These are phyloP conservation scores for Colletotrichum eleusines DNA, from an alignment of 2,329 filamentous ascomycete genomes.

Conservation along the genomic window DNA sequence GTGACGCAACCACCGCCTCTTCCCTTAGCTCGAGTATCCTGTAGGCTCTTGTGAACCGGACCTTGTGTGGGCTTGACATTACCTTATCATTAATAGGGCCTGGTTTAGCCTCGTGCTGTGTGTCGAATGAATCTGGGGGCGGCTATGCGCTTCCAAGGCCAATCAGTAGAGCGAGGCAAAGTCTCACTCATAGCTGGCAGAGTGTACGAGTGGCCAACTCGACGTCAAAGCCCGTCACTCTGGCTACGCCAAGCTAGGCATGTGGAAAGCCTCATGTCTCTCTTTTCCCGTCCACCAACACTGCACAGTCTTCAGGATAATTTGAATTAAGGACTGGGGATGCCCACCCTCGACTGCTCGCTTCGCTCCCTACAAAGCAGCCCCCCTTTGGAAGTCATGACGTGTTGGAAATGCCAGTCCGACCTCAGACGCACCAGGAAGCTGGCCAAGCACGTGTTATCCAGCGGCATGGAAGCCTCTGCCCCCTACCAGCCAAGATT, in stretches of 20 bases:
- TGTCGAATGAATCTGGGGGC: constrained; percentile 6
- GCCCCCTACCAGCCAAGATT: background rate
- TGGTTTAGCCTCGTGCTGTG: background rate
- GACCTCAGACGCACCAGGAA: background rate
- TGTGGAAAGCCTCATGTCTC: constrained; percentile 20
- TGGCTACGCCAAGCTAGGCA: background rate
- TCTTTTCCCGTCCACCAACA: background rate
- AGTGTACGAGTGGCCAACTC: background rate
- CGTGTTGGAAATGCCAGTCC: constrained; percentile 22
- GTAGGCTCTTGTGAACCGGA: background rate
- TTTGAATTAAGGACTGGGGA: constrained; percentile 18
- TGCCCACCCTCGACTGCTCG: background rate
- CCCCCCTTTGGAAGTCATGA: constrained; percentile 32
- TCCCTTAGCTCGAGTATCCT: background rate
- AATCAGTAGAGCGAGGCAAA: constrained; percentile 12
- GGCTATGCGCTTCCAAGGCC: constrained; percentile 35
- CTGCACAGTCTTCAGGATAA: constrained; percentile 5
- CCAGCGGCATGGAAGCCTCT: background rate
- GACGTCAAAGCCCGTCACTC: background rate
- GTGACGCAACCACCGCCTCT: background rate
- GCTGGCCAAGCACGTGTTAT: background rate
- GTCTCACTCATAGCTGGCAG: background rate
- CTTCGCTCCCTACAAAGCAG: background rate
- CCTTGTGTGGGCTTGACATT: background rate
- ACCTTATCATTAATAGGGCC: background rate